A percentile compares a stretch with the other conserved stretches of the same genome.
phyloP scores from a whole-genome alignment of 2,329 filamentous ascomycete genomes.

The Metarhizium guizhouense region DNA sequence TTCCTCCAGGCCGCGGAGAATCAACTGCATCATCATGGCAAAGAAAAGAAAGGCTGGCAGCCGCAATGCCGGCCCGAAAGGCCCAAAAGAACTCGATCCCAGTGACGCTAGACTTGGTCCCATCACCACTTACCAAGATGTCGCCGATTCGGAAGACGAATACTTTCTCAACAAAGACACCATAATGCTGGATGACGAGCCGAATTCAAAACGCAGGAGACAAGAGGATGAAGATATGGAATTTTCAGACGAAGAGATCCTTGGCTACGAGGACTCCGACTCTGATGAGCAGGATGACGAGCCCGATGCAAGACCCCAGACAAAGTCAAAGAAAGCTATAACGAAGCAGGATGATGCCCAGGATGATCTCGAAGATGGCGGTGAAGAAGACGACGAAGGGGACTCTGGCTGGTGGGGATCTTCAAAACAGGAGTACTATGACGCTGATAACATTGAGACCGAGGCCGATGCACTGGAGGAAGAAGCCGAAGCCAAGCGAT shows the following conservation, averaged over 20 bases:
- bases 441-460: constrained; percentile 65
- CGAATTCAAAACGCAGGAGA: constrained; percentile 66
- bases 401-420: constrained; percentile 75
- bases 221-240: constrained; percentile 62
- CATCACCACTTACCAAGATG: constrained; percentile 64
- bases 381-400: constrained; percentile 43
- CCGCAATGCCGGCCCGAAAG: constrained; percentile 32
- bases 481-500: constrained; percentile 76
- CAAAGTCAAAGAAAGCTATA: constrained; percentile 11
- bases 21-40: constrained; percentile 34
- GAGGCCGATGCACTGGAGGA: constrained; percentile 73
- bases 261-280: constrained; percentile 38
- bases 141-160: constrained; percentile 90
- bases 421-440: constrained; percentile 85
- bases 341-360: constrained; percentile 21
- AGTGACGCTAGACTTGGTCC: constrained; percentile 53
- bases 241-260: constrained; percentile 53
- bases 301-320: constrained; percentile 13
- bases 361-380: constrained; percentile 47
- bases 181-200: constrained; percentile 75
- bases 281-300: constrained; percentile 30
- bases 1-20: background rate
- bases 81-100: constrained; percentile 45
- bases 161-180: constrained; percentile 83
- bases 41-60: constrained; percentile 64